These are phyloP conservation scores for Andrographis paniculata DNA, from an alignment of 305 asterid genomes.

Conservation along the genomic window DNA sequence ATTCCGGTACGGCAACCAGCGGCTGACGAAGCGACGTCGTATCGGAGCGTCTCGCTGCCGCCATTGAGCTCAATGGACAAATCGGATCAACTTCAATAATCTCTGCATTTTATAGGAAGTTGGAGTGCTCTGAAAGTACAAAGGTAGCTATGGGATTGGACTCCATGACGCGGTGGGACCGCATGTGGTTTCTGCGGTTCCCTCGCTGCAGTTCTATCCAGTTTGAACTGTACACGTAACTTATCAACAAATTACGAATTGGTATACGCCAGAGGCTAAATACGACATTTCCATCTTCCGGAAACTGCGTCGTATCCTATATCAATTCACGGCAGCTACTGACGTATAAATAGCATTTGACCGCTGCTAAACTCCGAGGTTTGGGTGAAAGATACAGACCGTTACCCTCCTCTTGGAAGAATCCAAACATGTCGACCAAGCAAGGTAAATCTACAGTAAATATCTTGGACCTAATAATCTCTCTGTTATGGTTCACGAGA, in stretches of 20 bases:
- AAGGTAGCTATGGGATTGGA: neutral
- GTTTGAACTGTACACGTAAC: constrained; percentile 5
- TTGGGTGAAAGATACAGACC: no score
- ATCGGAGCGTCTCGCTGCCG: constrained; percentile 22
- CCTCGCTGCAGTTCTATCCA: constrained; percentile 17
- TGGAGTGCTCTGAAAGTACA: neutral
- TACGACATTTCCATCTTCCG: no score
- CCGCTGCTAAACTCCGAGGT: no score
- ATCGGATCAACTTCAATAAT: neutral
- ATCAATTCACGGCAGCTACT: neutral
- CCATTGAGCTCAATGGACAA: constrained; percentile 18
- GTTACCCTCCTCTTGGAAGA: neutral
- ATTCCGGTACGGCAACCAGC: constrained; percentile 30
- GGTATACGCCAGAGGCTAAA: neutral
- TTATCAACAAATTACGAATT: neutral
- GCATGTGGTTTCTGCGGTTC: neutral
- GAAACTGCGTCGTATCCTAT: neutral
- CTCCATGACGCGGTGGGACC: constrained; percentile 13
- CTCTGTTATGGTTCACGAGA: no score
- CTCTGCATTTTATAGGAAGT: neutral
- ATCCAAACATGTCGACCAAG: constrained; percentile 63
- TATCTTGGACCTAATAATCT: neutral
- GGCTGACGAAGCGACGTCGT: constrained; percentile 33
- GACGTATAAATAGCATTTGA: no score
- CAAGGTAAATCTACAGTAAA: constrained; percentile 37